Evolutionary conservation across 2,329 filamentous ascomycete genomes (phyloP).

Genomic region (Penicillium psychrosexuale): DNA sequence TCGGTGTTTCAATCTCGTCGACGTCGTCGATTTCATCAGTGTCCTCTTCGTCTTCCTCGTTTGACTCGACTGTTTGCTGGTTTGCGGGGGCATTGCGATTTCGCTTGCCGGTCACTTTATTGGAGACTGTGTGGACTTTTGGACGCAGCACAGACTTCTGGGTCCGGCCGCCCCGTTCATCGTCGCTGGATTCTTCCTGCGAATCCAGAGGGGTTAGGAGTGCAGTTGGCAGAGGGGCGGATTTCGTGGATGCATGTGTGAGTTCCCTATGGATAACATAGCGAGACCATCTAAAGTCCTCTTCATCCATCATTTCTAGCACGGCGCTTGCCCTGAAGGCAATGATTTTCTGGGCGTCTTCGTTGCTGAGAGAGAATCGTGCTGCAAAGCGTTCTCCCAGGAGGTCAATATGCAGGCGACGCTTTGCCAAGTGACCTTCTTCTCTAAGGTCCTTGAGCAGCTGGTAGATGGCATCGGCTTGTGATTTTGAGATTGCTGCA

Average conservation of each 20-base stretch:
- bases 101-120: slow-evolving; percentile 43
- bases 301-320: slow-evolving; percentile 38
- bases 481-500: slow-evolving; percentile 29
- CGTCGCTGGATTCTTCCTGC: slow-evolving; percentile 34
- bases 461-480: slow-evolving; percentile 39
- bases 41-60: slow-evolving; percentile 23
- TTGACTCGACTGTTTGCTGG: slow-evolving; percentile 23
- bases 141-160: slow-evolving; percentile 47
- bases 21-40: slow-evolving; percentile 17
- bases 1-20: slow-evolving; percentile 24
- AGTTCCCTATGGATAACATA: slow-evolving; percentile 44
- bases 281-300: slow-evolving; percentile 42
- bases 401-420: slow-evolving; percentile 39
- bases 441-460: slow-evolving; percentile 40
- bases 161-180: slow-evolving; percentile 34
- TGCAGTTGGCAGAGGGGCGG: slow-evolving; percentile 25
- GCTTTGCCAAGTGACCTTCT: slow-evolving; percentile 41
- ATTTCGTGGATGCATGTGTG: slow-evolving; percentile 31
- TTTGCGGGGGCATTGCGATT: slow-evolving; percentile 32
- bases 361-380: slow-evolving; percentile 30
- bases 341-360: slow-evolving; percentile 39
- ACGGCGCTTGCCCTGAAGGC: slow-evolving; percentile 32
- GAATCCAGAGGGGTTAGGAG: slow-evolving; percentile 36
- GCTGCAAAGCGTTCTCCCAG: slow-evolving; percentile 32
- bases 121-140: slow-evolving; percentile 38